Base-by-base conservation (phyloP, 2,329 filamentous ascomycete genomes). In the Ascochyta lentis region DNA sequence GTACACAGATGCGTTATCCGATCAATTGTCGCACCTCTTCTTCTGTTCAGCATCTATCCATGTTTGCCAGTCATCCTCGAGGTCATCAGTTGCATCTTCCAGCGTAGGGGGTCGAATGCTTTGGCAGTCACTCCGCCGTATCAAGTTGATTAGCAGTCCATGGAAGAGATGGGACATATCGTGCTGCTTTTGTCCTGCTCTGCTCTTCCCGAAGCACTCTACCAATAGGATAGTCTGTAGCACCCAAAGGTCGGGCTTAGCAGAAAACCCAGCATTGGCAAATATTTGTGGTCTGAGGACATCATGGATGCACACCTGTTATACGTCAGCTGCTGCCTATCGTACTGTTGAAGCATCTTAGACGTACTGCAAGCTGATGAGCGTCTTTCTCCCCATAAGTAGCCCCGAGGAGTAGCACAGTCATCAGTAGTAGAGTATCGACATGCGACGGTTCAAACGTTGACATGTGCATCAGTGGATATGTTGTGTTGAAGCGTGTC, bases 171-270 rank as follows among this genome's bases (percentile, higher is more conserved):
- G 85, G 4, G 83, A 83, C 78, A 85, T 85, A 24, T 88, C 85
- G 55, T 87, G 83, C 61, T 88, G 85, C 44, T 84, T 84, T 58
- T 86, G 84, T 0, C 85, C 85, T 0, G 85, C 85, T 50, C 85
- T 76, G 34, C 83, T 85, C 66, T 88, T 88, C 3, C 86, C 86
- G 51, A 88, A 87, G 59, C 85, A 87, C 59, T 88, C 86, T 0
- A 87, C 84, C 0, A 88, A 72, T 8, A 88, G 70, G 31, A 88
- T 86, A 0, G 84, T 83, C 56, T 88, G 84, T 0, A 88, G 61
- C 0, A 86, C 80, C 85, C 85, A 88, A 0, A 88, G 73, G 22
- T 84, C 79, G 0, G 86, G 85, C n/a, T 81, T 80, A 0, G 85
- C 77, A 0, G 79, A 84, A 65, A 88, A 88, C 0, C 80, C 80